phyloP scores from a whole-genome alignment of 1,139 yeast species.

The Kurtzmaniella natalensis region DNA sequence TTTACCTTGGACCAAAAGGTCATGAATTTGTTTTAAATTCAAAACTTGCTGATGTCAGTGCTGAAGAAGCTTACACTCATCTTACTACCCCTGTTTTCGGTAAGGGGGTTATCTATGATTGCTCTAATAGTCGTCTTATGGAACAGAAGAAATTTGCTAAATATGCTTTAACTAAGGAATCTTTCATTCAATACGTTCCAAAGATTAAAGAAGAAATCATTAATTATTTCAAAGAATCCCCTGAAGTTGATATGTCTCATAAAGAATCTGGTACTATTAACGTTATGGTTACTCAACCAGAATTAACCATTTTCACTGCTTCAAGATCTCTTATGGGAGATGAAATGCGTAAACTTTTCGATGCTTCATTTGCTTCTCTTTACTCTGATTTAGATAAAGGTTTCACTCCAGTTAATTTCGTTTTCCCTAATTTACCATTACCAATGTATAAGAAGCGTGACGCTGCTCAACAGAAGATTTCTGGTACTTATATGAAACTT shows the following conservation, averaged over 20 bases:
- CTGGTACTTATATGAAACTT: constrained; percentile 74
- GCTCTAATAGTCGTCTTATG: constrained; percentile 91
- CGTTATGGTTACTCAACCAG: constrained; percentile 86
- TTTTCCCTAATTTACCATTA: constrained; percentile 88
- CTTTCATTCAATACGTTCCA: constrained; percentile 85
- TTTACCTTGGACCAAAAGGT: constrained; percentile 94
- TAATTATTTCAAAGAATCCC: constrained; percentile 54
- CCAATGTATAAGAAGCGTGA: constrained; percentile 85
- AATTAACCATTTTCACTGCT: constrained; percentile 94
- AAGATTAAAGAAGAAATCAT: constrained; percentile 74
- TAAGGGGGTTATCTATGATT: constrained; percentile 93
- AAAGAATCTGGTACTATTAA: constrained; percentile 52
- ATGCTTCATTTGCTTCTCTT: constrained; percentile 76
- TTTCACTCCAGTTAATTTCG: constrained; percentile 93
- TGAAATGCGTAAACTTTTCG: constrained; percentile 81
- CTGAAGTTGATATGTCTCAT: constrained; percentile 37
- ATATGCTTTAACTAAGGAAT: constrained; percentile 78
- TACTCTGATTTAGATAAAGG: constrained; percentile 95
- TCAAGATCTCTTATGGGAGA: constrained; percentile 88
- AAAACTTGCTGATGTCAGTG: constrained; percentile 83
- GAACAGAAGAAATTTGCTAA: constrained; percentile 98
- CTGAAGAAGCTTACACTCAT: constrained; percentile 94
- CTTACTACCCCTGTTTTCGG: constrained; percentile 98
- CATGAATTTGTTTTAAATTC: constrained; percentile 95
- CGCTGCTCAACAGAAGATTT: constrained; percentile 76